Evolutionary conservation across 2,329 filamentous ascomycete species (phyloP).

Genomic region (Hysterium pulicare): DNA sequence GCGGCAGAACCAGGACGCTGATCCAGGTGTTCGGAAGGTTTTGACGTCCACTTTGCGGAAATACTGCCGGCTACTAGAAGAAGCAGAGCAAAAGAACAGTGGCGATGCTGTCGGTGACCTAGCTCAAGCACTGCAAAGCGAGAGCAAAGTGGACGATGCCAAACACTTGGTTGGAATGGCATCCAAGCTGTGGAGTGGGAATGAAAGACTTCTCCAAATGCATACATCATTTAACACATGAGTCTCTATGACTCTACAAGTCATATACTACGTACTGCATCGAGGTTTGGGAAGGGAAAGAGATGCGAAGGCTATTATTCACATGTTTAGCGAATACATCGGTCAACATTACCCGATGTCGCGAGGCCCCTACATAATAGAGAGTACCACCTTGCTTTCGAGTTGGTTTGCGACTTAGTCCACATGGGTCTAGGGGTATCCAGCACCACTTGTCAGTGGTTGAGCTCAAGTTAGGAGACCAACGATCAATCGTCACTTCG

Average conservation of each 20-base stretch:
- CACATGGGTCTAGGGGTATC: too few species aligned
- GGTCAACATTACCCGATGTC: too few species aligned
- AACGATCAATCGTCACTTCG: constrained; percentile 29
- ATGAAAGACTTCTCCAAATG: constrained; percentile 26
- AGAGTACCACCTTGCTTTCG: too few species aligned
- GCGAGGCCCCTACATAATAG: too few species aligned
- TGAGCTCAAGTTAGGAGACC: too few species aligned
- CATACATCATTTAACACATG: constrained; percentile 20
- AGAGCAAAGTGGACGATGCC: constrained; percentile 28
- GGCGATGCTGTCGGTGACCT: constrained; percentile 27
- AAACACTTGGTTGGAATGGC: constrained; percentile 21
- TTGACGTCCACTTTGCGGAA: constrained; percentile 42
- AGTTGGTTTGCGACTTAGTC: too few species aligned
- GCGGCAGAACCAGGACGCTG: constrained; percentile 43
- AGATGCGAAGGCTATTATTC: too few species aligned
- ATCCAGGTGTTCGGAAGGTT: constrained; percentile 54
- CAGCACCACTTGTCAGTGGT: too few species aligned
- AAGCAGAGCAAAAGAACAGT: constrained; percentile 4
- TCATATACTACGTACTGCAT: too few species aligned
- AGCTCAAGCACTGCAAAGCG: constrained; percentile 18
- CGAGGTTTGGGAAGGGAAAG: too few species aligned
- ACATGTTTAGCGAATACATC: too few species aligned
- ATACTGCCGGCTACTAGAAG: constrained; percentile 22
- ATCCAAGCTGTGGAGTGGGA: constrained; percentile 27
- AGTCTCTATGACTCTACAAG: too few species aligned